Base-by-base conservation (phyloP, 2,329 filamentous ascomycete genomes). In the Colletotrichum graminicola region DNA sequence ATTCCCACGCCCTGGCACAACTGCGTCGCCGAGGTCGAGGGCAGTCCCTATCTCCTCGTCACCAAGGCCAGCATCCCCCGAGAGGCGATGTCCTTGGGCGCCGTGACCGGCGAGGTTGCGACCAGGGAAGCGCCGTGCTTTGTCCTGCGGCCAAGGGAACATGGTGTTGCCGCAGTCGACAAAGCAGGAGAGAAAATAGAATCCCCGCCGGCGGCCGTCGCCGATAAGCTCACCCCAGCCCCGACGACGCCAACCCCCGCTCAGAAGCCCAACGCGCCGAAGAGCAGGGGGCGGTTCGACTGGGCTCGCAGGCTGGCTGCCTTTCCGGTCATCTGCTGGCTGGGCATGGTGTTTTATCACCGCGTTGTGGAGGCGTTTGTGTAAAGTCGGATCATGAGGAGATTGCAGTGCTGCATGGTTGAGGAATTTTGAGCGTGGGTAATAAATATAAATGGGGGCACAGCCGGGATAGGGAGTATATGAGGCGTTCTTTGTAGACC, bases 1-100 rank as follows among this genome's bases (percentile, higher is more conserved):
- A 77, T 84, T 5, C 82, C 82, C 0, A 84, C 82, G 1, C 82
- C 82, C 0, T 84, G 82, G 82, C 82, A 84, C 75, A 84, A 84
- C 73, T 81, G 78, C 54, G 77, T 82, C 39, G 79, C 82, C 62
- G 73, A 76, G 57, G 73, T 77, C 5, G 71, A 76, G 29, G 74
- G 73, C 10, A 72, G 74, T 36, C 39, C 71, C 3, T 65, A 56
- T 18, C 55, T 77, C 10, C 74, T 75, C 32, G 72, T 75, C 21
- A 76, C 76, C 26, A 77, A 76, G 67, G 72, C 73, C 7, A 74
- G 62, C 41, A 71, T 75, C 12, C 66, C 71, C 1, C 65, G 49
- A 2, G 47, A 67, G 43, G 76, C 75, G 10, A n/a, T 70, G 16
- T 51, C 47, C 8, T 12, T 59, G 47, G 66, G 70, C 10, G 65